Evolutionary conservation across 345 rosid genomes (phyloP).

Genomic region (Aurinia saxatilis): DNA sequence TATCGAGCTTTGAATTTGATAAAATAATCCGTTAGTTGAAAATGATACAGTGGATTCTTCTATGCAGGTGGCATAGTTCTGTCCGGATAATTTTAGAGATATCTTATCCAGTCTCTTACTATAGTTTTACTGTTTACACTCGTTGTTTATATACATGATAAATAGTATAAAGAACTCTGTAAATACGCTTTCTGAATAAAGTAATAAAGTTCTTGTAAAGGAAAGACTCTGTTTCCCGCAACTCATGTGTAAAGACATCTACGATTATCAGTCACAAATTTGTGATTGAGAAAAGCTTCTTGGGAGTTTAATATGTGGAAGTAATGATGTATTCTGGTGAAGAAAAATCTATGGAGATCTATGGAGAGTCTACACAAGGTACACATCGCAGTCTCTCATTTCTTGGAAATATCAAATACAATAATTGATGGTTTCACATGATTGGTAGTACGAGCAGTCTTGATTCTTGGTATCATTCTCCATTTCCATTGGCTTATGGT

Average conservation of each 20-base stretch:
- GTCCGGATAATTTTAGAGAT: too few species aligned
- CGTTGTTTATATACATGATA: slow-evolving; percentile 2
- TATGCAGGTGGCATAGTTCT: neutral
- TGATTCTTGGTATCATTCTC: neutral
- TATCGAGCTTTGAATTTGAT: neutral
- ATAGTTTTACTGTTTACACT: neutral
- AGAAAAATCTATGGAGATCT: neutral
- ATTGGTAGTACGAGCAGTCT: neutral
- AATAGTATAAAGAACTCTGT: neutral
- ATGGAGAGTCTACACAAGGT: neutral
- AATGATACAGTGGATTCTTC: neutral
- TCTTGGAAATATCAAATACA: neutral
- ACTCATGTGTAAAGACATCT: too few species aligned
- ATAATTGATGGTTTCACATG: neutral
- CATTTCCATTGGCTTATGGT: neutral
- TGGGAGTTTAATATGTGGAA: too few species aligned
- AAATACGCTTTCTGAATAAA: neutral
- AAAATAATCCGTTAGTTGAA: neutral
- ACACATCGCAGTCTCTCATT: neutral
- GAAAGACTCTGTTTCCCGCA: neutral
- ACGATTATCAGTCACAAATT: too few species aligned
- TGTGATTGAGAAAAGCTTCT: too few species aligned
- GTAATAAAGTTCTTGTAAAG: neutral
- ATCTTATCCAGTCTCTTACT: neutral
- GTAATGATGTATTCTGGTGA: neutral